These are phyloP conservation scores for Phytophthora constricta DNA, from an alignment of 352 stramenopile genomes.

Conservation along the genomic window DNA sequence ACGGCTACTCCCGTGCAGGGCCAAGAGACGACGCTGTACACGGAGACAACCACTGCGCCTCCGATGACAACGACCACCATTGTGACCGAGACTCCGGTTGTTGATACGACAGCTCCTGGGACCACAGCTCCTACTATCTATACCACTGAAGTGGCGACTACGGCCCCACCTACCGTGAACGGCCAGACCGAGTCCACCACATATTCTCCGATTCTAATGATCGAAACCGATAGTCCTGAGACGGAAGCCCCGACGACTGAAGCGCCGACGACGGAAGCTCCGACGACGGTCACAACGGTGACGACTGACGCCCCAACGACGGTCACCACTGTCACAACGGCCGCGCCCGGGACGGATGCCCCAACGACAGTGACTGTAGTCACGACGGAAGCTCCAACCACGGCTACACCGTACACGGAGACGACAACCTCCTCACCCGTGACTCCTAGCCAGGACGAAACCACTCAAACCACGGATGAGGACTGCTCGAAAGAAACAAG, in stretches of 20 bases:
- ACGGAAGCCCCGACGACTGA: conserved; percentile 17
- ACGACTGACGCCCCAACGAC: conserved; percentile 1
- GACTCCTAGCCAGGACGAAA: too few species aligned
- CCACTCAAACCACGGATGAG: too few species aligned
- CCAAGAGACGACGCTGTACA: background rate
- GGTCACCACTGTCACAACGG: conserved; percentile 6
- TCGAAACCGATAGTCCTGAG: conserved; percentile 15
- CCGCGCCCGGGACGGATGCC: background rate
- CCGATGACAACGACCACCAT: background rate
- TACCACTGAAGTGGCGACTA: background rate
- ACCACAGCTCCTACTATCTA: too few species aligned
- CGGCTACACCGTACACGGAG: too few species aligned
- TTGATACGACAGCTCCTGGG: background rate
- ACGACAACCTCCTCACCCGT: too few species aligned
- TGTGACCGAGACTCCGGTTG: background rate
- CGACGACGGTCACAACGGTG: background rate
- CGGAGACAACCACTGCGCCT: background rate
- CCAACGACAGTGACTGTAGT: conserved; percentile 4
- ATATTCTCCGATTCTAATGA: conserved; percentile 13
- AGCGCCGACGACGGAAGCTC: conserved; percentile 12
- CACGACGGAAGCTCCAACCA: conserved; percentile 1
- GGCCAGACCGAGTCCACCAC: conserved; percentile 11
- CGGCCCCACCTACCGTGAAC: background rate
- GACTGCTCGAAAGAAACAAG: too few species aligned
- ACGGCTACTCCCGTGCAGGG: too few species aligned